Conservation (phyloP, 148 eudicot genomes). For the Pharnaceum exiguum region DNA sequence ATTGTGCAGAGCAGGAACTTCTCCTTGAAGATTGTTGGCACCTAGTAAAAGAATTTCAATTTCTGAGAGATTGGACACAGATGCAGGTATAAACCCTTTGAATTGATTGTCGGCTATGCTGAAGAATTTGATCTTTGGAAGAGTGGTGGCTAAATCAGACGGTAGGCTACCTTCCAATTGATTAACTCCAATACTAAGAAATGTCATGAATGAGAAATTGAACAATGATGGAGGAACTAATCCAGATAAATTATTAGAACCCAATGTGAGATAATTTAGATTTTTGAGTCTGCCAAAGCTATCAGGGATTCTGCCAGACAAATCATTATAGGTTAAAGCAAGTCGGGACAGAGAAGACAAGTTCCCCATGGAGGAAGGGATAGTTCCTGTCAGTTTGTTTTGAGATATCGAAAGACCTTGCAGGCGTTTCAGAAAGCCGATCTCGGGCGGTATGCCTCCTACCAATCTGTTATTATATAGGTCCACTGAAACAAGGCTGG, state of each 20-base stretch:
- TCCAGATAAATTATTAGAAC: conserved; percentile 5
- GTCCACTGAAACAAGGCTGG: background rate
- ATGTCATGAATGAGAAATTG: conserved; percentile 5
- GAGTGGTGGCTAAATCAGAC: conserved; percentile 10
- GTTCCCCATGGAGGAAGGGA: conserved; percentile 17
- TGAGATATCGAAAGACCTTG: background rate
- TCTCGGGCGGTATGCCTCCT: conserved; percentile 18
- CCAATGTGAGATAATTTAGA: background rate
- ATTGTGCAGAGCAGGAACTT: conserved; percentile 18
- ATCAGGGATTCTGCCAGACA: conserved; percentile 15
- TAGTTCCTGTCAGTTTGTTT: conserved; percentile 5
- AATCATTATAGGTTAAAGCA: background rate
- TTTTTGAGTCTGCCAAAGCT: conserved; percentile 14
- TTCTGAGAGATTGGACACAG: conserved; percentile 13
- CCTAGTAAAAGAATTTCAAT: background rate
- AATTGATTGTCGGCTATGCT: background rate
- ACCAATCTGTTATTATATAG: conserved; percentile 4
- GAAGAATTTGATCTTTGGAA: conserved; percentile 9
- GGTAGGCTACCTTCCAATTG: conserved; percentile 15
- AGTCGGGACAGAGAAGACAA: conserved; percentile 8
- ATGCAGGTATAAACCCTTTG: conserved; percentile 14
- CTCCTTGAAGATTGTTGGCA: conserved; percentile 8
- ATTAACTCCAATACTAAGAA: conserved; percentile 6
- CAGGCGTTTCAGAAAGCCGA: conserved; percentile 14
- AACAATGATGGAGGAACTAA: conserved; percentile 10